These are phyloP conservation scores for Penicillium salamii DNA, from an alignment of 495 filamentous ascomycete genomes.

Conservation along the genomic window DNA sequence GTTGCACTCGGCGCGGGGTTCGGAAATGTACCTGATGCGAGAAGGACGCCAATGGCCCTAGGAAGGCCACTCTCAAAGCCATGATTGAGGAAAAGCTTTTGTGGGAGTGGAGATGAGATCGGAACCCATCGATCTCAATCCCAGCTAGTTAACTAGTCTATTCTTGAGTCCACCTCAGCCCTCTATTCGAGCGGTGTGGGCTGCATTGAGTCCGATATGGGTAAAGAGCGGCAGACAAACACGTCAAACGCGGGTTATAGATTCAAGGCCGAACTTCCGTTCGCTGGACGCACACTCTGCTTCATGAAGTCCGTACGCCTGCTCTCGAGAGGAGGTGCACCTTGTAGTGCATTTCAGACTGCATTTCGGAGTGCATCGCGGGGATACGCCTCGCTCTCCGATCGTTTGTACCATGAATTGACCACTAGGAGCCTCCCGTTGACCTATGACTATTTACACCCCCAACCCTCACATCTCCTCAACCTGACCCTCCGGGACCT, in stretches of 20 bases:
- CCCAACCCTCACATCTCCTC: conserved; percentile 63
- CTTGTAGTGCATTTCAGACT: too few relatives aligned
- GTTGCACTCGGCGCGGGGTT: neutral
- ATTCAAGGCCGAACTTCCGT: neutral
- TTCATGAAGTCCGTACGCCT: conserved; percentile 16
- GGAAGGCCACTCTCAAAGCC: conserved; percentile 61
- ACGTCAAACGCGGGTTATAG: conserved; percentile 26
- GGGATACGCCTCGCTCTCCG: conserved; percentile 26
- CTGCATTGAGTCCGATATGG: neutral
- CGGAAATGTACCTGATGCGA: conserved; percentile 80
- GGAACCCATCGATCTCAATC: neutral
- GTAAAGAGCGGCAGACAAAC: conserved; percentile 25
- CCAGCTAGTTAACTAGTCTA: neutral
- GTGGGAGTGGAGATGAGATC: neutral
- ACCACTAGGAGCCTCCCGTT: conserved; percentile 52
- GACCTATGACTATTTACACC: conserved; percentile 62
- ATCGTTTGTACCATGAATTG: conserved; percentile 31
- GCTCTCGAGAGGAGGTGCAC: conserved; percentile 7
- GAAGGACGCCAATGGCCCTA: conserved; percentile 83
- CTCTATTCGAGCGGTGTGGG: conserved; percentile 23
- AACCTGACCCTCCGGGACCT: conserved; percentile 59
- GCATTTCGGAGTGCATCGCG: conserved; percentile 5
- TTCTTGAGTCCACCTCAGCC: neutral
- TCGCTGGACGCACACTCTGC: neutral
- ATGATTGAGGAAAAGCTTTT: conserved; percentile 6